These are phyloP conservation scores for Astraeus odoratus DNA, from an alignment of 768 basidiomycete genomes.

Conservation along the genomic window DNA sequence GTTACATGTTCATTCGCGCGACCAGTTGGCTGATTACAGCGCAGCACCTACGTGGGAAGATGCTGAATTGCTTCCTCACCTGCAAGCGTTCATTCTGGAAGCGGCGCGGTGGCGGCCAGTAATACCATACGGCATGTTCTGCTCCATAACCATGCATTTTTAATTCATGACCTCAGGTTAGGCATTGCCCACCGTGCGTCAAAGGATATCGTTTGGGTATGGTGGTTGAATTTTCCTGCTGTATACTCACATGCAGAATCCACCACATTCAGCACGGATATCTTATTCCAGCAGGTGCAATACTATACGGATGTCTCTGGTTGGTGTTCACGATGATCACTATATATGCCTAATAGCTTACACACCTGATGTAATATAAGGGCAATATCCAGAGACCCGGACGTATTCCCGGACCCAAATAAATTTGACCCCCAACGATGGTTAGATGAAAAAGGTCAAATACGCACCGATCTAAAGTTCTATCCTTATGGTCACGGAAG, in stretches of 20 bases:
- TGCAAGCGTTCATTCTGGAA: conserved; percentile 34
- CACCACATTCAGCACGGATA: too few relatives aligned
- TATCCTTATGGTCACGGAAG: conserved; percentile 53
- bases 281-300: too few relatives aligned
- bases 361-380: too few relatives aligned
- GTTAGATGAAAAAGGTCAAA: conserved; percentile 35
- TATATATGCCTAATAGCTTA: too few relatives aligned
- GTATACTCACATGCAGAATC: too few relatives aligned
- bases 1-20: background rate
- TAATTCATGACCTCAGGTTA: background rate
- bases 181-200: conserved; percentile 19
- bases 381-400: conserved; percentile 20
- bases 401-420: conserved; percentile 32
- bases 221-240: background rate
- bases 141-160: too few relatives aligned
- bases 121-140: conserved; percentile 25
- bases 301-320: too few relatives aligned
- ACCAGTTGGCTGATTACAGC: background rate
- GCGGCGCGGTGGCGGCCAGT: conserved; percentile 34
- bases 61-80: conserved; percentile 23
- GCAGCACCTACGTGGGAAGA: conserved; percentile 35
- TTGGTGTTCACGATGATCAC: too few relatives aligned
- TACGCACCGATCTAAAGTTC: conserved; percentile 42
- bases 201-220: conserved; percentile 23
- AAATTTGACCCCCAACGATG: conserved; percentile 51